A percentile compares a stretch with the other conserved stretches of the same genome.
Evolutionary conservation across 148 eudicot species (phyloP).

Genomic region (Beta vulgaris): DNA sequence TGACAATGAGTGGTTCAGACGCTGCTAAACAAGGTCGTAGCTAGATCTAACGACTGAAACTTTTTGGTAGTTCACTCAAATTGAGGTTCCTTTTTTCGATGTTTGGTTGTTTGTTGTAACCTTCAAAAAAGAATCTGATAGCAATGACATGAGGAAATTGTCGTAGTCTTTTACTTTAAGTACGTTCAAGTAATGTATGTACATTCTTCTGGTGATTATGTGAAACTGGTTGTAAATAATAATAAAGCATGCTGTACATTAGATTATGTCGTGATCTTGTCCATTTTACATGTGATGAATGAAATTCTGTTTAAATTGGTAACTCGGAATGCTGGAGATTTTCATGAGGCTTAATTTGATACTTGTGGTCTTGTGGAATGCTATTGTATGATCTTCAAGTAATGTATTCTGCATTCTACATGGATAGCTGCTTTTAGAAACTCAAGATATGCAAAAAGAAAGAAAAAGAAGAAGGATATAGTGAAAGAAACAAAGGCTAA

Average conservation of each 20-base stretch:
- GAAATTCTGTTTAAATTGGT: too few species aligned
- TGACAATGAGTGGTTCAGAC: constrained; percentile 47
- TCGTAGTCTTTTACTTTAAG: neutral
- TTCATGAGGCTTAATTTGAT: too few species aligned
- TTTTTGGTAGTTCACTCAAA: neutral
- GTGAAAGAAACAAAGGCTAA: too few species aligned
- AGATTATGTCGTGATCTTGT: neutral
- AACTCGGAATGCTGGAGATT: neutral
- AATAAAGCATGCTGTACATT: neutral
- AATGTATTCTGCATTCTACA: too few species aligned
- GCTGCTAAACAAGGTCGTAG: constrained; percentile 38
- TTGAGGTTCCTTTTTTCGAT: neutral
- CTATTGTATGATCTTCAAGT: too few species aligned
- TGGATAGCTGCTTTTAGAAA: too few species aligned
- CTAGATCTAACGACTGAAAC: neutral
- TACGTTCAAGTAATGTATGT: constrained; percentile 1
- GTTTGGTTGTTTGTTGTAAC: constrained; percentile 8
- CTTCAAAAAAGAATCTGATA: neutral
- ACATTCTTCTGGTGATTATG: neutral
- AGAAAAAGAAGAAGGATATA: too few species aligned
- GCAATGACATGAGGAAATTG: neutral
- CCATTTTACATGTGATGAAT: too few species aligned
- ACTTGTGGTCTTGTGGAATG: too few species aligned
- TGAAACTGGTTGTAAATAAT: neutral
- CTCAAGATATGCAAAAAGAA: too few species aligned